Evolutionary conservation across 768 basidiomycete species (phyloP), one percentile per base, ranked within the genome.

Genomic region (Amanita rubescens): DNA sequence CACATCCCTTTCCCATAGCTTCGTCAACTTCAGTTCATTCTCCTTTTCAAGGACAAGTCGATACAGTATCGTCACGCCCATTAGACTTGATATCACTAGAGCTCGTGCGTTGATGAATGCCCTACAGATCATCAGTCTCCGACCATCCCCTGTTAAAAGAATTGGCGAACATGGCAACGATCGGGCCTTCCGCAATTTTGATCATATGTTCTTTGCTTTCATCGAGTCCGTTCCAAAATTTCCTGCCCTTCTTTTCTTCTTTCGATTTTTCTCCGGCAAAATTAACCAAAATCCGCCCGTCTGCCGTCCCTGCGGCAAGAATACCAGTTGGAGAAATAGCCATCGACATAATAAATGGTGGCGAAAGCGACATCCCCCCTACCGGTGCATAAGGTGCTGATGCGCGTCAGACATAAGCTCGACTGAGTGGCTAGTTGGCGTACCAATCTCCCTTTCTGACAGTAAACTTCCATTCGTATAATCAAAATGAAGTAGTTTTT

Each of bases 141-240:
- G 47, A 53, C 19, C 51, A 53, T 39, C 15, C 20, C 54, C 17
- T 30, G n/a, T 14, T 27, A 17, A 47, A 44, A 22, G 48, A 34
- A 35, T 51, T 25, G 30, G 61, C 82, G 51, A 64, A 89, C 90
- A 87, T 57, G 9, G 80, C 79, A 42, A 87, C 85, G 25, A 92
- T 69, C 20, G 90, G 90, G 0, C 89, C 90, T 55, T 86, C 79
- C 1, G 84, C 85, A 15, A 82, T 72, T 53, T 82, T 77, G 39
- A 69, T 57, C 25, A 77, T 60, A 38, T 75, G 46, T 19, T 75
- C 75, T 41, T 73, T 73, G 0, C 76, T 72, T 22, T 63, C 65
- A 45, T 74, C 71, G 20, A 90, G 68, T 2, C 90, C 90, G 55
- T 81, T 79, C 89, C 90, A 92, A 60, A 80, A 81, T 67, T 81